Percentiles rank a stretch among this genome's conserved stretches.
Evolutionary conservation across 768 basidiomycete genomes (phyloP).

Genomic region (Boletus tomentosulus): DNA sequence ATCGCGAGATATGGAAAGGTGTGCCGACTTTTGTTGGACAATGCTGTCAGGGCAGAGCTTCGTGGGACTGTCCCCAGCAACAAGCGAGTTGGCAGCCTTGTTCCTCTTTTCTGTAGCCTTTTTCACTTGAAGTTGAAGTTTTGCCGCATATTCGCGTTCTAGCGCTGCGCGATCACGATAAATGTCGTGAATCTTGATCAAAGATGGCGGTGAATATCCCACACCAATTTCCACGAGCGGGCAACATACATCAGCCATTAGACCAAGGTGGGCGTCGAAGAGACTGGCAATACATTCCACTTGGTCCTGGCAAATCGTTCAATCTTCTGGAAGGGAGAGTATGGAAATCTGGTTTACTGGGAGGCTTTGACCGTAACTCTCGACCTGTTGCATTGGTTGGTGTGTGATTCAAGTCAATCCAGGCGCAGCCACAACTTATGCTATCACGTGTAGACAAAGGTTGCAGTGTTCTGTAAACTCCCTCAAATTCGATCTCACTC

Average conservation of each 20-base stretch:
- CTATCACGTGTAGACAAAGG: neutral
- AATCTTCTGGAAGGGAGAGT: conserved; percentile 1
- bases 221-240: neutral
- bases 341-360: conserved; percentile 40
- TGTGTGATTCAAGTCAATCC: neutral
- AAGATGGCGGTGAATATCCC: neutral
- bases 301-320: conserved; percentile 52
- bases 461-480: no score
- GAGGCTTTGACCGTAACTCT: conserved; percentile 48
- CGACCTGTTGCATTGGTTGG: conserved; percentile 14
- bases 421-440: neutral
- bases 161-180: conserved; percentile 61
- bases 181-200: conserved; percentile 62
- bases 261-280: conserved; percentile 62
- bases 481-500: no score
- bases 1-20: neutral
- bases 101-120: conserved; percentile 70
- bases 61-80: conserved; percentile 66
- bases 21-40: conserved; percentile 51
- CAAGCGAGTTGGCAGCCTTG: conserved; percentile 49
- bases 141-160: conserved; percentile 76
- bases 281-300: conserved; percentile 56
- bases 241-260: conserved; percentile 57
- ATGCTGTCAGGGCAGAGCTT: conserved; percentile 54
- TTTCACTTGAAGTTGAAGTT: conserved; percentile 60